These are phyloP conservation scores for Fusarium verticillioides DNA, from an alignment of 2,329 filamentous ascomycete genomes.

Conservation along the genomic window DNA sequence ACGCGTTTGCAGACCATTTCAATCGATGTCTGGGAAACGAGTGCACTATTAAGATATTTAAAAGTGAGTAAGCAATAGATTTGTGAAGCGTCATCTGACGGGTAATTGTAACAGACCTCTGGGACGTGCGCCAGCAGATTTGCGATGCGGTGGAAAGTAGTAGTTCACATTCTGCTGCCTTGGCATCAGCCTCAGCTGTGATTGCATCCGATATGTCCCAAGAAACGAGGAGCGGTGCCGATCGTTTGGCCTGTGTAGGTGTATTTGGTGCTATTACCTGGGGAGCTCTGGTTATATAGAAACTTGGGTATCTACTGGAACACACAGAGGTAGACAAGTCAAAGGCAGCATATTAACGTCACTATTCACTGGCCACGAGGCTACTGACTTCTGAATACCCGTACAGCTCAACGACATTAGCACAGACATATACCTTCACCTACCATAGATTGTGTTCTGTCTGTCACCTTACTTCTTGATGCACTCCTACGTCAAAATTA, in stretches of 20 bases:
- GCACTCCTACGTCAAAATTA: neutral
- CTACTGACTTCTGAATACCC: rapidly evolving
- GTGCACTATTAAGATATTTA: neutral
- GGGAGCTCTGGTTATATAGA: neutral
- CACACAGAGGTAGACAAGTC: neutral
- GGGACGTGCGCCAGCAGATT: neutral
- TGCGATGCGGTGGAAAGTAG: neutral
- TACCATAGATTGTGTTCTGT: neutral
- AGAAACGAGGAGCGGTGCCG: neutral
- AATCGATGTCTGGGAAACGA: neutral
- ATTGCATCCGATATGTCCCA: neutral
- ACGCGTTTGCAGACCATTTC: neutral
- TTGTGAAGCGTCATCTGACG: neutral
- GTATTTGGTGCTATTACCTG: neutral
- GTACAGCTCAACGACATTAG: rapidly evolving
- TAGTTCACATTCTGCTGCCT: neutral
- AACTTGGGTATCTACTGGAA: too few species aligned
- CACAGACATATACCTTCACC: neutral
- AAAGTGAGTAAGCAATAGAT: neutral
- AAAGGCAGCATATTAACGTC: neutral
- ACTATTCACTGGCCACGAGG: neutral
- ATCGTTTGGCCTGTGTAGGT: rapidly evolving
- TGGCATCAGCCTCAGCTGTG: neutral
- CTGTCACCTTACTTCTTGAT: neutral
- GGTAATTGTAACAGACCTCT: neutral